phyloP scores from a whole-genome alignment of 176 grass and related monocot genomes.

The Aegilops longissima region DNA sequence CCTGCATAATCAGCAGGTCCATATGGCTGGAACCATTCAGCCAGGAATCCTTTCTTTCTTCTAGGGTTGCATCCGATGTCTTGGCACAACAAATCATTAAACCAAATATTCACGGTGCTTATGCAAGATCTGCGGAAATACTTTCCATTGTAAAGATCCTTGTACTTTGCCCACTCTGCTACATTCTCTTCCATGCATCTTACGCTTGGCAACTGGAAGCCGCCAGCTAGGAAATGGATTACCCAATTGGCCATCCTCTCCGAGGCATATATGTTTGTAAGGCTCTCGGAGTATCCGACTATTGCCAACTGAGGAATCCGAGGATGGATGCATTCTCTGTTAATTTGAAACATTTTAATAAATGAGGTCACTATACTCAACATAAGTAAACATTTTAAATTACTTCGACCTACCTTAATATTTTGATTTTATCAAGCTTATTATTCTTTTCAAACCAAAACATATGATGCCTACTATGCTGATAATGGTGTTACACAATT shows the following conservation, averaged over 20 bases:
- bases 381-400: constrained; percentile 4
- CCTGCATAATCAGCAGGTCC: constrained; percentile 65
- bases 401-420: background rate
- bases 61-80: constrained; percentile 77
- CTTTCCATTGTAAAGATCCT: constrained; percentile 49
- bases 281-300: constrained; percentile 74
- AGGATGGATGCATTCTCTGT: constrained; percentile 79
- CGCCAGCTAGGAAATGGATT: constrained; percentile 53
- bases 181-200: constrained; percentile 75
- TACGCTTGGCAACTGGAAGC: constrained; percentile 64
- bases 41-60: constrained; percentile 71
- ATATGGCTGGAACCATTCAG: constrained; percentile 80
- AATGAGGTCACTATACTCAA: background rate
- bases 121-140: constrained; percentile 69
- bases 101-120: constrained; percentile 70
- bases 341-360: constrained; percentile 8
- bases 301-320: constrained; percentile 77
- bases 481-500: background rate
- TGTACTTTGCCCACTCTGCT: constrained; percentile 70
- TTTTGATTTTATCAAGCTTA: constrained; percentile 7
- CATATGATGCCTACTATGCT: background rate
- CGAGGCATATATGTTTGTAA: constrained; percentile 57
- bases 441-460: background rate
- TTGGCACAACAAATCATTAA: constrained; percentile 72
- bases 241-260: constrained; percentile 80